Conservation (phyloP, 2,329 filamentous ascomycete genomes). For the Cylindrodendrum hubeiense region DNA sequence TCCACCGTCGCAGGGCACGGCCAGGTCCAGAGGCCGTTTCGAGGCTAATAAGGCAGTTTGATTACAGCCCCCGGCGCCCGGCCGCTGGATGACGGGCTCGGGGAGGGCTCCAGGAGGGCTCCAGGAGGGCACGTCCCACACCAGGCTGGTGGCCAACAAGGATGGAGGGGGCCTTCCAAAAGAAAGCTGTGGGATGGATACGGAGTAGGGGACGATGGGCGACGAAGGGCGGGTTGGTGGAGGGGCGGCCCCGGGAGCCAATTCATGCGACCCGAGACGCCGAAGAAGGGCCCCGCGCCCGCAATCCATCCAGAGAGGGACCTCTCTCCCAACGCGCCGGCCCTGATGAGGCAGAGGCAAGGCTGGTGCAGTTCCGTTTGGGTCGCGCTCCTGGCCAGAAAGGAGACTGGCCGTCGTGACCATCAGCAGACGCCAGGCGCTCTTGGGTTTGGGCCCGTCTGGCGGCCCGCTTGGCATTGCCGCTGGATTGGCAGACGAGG, state of each 20-base stretch:
- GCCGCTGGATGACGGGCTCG: constrained; percentile 42
- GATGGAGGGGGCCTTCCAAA: constrained; percentile 29
- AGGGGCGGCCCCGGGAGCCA: constrained; percentile 39
- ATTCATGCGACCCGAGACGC: constrained; percentile 43
- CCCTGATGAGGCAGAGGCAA: background rate
- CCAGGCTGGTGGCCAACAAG: constrained; percentile 22
- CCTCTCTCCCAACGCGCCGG: background rate
- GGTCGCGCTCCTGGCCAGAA: background rate
- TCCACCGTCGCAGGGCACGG: constrained; percentile 37
- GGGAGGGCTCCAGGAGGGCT: background rate
- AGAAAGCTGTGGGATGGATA: constrained; percentile 19
- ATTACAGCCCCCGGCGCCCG: constrained; percentile 35
- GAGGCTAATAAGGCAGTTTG: constrained; percentile 41
- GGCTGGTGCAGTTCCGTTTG: constrained; percentile 2
- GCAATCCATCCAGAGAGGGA: background rate
- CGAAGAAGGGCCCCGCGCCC: constrained; percentile 21
- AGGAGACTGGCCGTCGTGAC: background rate
- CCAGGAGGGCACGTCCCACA: constrained; percentile 33
- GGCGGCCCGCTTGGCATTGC: constrained; percentile 18
- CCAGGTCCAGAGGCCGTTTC: constrained; percentile 32
- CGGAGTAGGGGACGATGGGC: constrained; percentile 12
- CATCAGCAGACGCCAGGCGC: constrained; percentile 8
- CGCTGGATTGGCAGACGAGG: constrained; percentile 10
- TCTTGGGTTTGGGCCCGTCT: constrained; percentile 12
- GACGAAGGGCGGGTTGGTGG: too few relatives aligned